Evolutionary conservation across 176 grass and related monocot species (phyloP).

Genomic region (Aegilops speltoides): DNA sequence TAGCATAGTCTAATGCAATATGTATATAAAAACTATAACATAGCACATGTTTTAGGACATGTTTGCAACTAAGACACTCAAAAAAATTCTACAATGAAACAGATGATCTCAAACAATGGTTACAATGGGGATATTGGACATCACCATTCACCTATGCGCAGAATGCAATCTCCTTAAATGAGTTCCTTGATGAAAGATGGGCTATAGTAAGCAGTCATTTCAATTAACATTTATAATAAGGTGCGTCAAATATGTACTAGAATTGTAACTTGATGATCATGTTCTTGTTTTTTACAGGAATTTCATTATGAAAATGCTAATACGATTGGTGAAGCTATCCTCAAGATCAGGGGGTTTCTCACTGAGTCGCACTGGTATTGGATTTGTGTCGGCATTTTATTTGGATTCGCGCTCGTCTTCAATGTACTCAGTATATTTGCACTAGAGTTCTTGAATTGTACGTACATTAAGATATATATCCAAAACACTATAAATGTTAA

Average conservation of each 20-base stretch:
- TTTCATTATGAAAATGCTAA: constrained; percentile 38
- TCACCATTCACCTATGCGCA: constrained; percentile 55
- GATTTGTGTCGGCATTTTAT: constrained; percentile 52
- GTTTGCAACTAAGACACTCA: neutral
- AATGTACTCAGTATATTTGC: constrained; percentile 65
- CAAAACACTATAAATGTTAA: neutral
- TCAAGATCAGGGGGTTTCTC: constrained; percentile 52
- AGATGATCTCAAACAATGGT: constrained; percentile 56
- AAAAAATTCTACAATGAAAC: neutral
- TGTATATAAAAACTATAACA: neutral
- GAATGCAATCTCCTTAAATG: constrained; percentile 46
- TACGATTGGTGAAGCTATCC: constrained; percentile 59
- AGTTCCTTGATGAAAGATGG: constrained; percentile 76
- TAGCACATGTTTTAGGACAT: neutral
- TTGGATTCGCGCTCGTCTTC: constrained; percentile 54
- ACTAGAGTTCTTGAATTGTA: constrained; percentile 57
- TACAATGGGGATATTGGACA: constrained; percentile 54
- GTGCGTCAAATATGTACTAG: neutral
- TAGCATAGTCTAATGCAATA: neutral
- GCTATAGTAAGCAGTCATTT: constrained; percentile 42
- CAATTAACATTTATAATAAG: neutral
- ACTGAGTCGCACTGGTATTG: constrained; percentile 76
- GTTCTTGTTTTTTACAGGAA: constrained; percentile 38
- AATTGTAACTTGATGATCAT: neutral
- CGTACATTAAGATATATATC: neutral